phyloP scores from a whole-genome alignment of 1,284 basidiomycete species.

The Tremellales sp. region DNA sequence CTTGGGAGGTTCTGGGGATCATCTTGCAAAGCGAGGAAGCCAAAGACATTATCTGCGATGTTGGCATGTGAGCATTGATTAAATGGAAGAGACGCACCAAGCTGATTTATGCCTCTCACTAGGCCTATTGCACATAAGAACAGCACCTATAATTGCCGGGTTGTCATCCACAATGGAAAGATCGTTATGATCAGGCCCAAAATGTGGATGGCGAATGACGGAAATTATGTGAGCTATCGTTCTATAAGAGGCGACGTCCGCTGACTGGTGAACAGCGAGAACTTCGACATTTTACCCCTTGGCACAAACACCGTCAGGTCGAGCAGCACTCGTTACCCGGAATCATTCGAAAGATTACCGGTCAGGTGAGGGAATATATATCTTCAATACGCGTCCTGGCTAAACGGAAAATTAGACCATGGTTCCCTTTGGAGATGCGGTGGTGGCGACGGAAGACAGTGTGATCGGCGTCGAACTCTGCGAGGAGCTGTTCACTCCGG shows the following conservation, averaged over 20 bases:
- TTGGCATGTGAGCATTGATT: conserved; percentile 72
- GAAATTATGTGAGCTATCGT: conserved; percentile 65
- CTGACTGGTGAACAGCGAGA: conserved; percentile 57
- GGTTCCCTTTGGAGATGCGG: conserved; percentile 93
- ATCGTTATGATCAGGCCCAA: conserved; percentile 94
- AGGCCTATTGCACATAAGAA: conserved; percentile 97
- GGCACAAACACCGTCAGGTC: conserved; percentile 79
- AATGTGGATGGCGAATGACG: conserved; percentile 99
- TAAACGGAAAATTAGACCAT: conserved; percentile 55
- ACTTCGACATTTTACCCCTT: conserved; percentile 92
- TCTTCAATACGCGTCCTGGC: not conserved
- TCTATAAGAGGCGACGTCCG: not conserved
- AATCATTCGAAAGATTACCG: conserved; percentile 78
- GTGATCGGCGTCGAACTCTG: conserved; percentile 95
- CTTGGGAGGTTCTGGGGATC: conserved; percentile 89
- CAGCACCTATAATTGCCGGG: conserved; percentile 92
- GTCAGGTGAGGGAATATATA: conserved; percentile 60
- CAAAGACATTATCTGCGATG: conserved; percentile 79
- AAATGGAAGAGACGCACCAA: not conserved
- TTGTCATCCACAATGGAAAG: conserved; percentile 78
- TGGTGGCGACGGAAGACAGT: conserved; percentile 88
- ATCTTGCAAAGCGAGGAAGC: conserved; percentile 74
- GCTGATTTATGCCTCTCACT: conserved; percentile 4
- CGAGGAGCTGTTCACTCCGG: conserved; percentile 95
- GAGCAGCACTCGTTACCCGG: conserved; percentile 87